These are phyloP conservation scores for Taxawa tesnikishii DNA, from an alignment of 2,329 filamentous ascomycete species.

Conservation along the genomic window DNA sequence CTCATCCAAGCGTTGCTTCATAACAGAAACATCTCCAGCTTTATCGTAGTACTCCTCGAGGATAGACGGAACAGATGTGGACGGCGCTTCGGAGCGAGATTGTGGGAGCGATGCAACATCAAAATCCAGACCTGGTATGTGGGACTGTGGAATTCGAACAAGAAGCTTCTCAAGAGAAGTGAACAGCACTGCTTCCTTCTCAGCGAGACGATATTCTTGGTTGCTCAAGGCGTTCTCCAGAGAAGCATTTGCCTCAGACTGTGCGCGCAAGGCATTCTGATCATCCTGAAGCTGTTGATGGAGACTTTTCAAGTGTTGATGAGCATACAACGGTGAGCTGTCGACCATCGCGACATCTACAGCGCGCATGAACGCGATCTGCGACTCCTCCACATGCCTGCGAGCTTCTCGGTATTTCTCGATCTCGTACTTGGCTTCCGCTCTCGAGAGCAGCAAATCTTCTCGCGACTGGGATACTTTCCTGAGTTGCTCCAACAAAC, in stretches of 20 bases:
- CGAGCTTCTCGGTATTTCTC: not conserved
- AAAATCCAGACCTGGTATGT: too few relatives aligned
- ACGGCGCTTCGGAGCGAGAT: too few relatives aligned
- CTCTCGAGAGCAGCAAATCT: not conserved
- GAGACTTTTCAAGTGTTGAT: not conserved
- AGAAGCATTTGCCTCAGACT: not conserved
- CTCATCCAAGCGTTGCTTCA: not conserved
- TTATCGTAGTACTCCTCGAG: not conserved
- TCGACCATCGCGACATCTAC: not conserved
- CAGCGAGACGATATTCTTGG: not conserved
- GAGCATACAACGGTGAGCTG: not conserved
- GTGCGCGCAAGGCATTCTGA: not conserved
- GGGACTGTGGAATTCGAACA: not conserved
- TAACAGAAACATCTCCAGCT: not conserved
- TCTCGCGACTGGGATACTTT: not conserved
- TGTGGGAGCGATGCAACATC: too few relatives aligned
- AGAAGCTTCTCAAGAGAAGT: not conserved
- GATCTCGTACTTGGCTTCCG: not conserved
- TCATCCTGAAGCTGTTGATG: not conserved
- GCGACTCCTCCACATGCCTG: not conserved
- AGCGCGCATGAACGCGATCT: not conserved
- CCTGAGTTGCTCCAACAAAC: too few relatives aligned
- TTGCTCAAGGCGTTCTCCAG: not conserved
- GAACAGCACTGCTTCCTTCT: not conserved
- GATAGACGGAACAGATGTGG: not conserved